phyloP scores from a whole-genome alignment of 148 eudicot genomes.

The Heliamphora exappendiculata region DNA sequence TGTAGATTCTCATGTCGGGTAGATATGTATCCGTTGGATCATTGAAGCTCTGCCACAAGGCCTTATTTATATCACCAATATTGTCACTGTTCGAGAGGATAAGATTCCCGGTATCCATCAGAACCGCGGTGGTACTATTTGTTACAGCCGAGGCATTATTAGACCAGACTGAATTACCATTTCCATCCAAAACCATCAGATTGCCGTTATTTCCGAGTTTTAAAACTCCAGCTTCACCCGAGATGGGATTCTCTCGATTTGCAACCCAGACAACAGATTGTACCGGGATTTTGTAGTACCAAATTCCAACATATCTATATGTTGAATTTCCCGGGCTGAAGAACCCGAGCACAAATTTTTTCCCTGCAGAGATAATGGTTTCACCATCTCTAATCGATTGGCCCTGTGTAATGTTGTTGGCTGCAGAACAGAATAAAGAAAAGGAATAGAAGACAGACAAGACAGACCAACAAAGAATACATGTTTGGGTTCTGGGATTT shows the following conservation, averaged over 20 bases:
- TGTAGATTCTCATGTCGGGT: slow-evolving; percentile 26
- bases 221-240: slow-evolving; percentile 24
- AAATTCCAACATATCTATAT: slow-evolving; percentile 57
- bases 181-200: slow-evolving; percentile 29
- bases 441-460: background rate
- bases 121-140: slow-evolving; percentile 16
- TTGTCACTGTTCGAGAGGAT: slow-evolving; percentile 1
- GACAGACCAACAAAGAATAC: background rate
- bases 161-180: slow-evolving; percentile 29
- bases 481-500: background rate
- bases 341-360: slow-evolving; percentile 51
- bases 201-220: slow-evolving; percentile 32
- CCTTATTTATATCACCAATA: background rate
- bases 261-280: slow-evolving; percentile 65
- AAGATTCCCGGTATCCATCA: slow-evolving; percentile 43
- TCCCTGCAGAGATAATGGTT: slow-evolving; percentile 35
- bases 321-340: slow-evolving; percentile 56
- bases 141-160: slow-evolving; percentile 17
- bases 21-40: slow-evolving; percentile 42
- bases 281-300: slow-evolving; percentile 29
- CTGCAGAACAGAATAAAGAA: slow-evolving; percentile 7
- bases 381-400: slow-evolving; percentile 34
- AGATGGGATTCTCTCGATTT: slow-evolving; percentile 49
- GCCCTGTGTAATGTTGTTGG: slow-evolving; percentile 25
- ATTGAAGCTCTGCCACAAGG: slow-evolving; percentile 52